These are phyloP conservation scores for Exophiala dermatitidis DNA, from an alignment of 2,329 filamentous ascomycete genomes.

Conservation along the genomic window DNA sequence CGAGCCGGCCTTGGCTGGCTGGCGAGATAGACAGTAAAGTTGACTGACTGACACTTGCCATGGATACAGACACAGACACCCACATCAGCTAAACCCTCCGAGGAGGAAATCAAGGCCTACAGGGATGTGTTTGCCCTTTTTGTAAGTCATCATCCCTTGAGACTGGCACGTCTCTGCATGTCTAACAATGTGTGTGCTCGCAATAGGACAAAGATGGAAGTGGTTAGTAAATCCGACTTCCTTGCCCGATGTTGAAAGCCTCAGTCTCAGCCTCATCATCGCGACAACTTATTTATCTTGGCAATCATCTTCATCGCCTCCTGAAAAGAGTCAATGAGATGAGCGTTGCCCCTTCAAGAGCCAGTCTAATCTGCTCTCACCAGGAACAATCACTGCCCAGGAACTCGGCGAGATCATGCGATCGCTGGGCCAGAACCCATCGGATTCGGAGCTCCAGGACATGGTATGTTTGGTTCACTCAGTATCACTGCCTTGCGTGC, in stretches of 20 bases:
- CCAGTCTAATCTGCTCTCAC: conserved; percentile 5
- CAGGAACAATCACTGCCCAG: conserved; percentile 57
- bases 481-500: background rate
- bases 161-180: background rate
- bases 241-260: too few species aligned
- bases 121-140: conserved; percentile 30
- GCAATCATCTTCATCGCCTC: background rate
- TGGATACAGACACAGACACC: conserved; percentile 12
- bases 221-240: conserved; percentile 22
- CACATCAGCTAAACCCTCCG: conserved; percentile 17
- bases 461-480: conserved; percentile 35
- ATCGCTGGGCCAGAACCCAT: conserved; percentile 56
- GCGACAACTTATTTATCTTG: background rate
- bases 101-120: conserved; percentile 29
- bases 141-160: conserved; percentile 20
- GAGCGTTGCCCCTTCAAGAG: background rate
- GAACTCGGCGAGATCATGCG: conserved; percentile 59
- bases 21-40: background rate
- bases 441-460: conserved; percentile 56
- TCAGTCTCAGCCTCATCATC: background rate
- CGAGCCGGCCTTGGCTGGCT: background rate
- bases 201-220: conserved; percentile 31
- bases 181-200: conserved; percentile 2
- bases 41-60: background rate
- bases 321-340: too few species aligned